Percentiles rank a stretch among this genome's conserved stretches.
These are phyloP conservation scores for Backusella australiensis DNA, from an alignment of 192 early-diverging fungal genomes.

Conservation along the genomic window DNA sequence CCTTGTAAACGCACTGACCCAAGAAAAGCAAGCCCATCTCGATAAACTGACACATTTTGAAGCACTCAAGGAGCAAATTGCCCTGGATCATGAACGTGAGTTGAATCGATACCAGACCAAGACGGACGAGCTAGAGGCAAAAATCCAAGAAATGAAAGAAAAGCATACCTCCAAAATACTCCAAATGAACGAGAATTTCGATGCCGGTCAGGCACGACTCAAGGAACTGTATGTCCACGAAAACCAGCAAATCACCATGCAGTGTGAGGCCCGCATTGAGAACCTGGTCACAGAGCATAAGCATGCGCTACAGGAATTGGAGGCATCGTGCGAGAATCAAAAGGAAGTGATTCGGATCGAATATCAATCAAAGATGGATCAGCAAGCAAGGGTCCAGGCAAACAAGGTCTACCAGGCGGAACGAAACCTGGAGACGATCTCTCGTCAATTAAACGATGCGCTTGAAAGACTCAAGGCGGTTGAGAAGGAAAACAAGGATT, in stretches of 20 bases:
- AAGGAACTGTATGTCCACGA: slow-evolving; percentile 16
- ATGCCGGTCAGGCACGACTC: neutral
- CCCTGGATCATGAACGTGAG: neutral
- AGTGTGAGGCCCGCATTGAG: slow-evolving; percentile 15
- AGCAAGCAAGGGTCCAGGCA: neutral
- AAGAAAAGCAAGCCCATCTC: neutral
- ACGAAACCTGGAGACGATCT: neutral
- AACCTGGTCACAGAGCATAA: slow-evolving; percentile 13
- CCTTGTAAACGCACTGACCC: neutral
- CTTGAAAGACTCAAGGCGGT: neutral
- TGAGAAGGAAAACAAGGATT: neutral
- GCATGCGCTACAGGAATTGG: neutral
- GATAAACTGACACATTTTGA: neutral
- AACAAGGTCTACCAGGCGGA: neutral
- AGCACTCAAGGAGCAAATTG: slow-evolving; percentile 5
- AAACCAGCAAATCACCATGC: slow-evolving; percentile 14
- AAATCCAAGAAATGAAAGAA: neutral
- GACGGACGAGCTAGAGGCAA: neutral
- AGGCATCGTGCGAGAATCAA: neutral
- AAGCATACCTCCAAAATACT: neutral
- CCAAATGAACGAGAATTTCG: neutral
- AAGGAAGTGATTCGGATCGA: slow-evolving; percentile 16
- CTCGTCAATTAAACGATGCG: neutral
- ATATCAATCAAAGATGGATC: slow-evolving; percentile 1
- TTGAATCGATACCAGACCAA: too few species aligned